Evolutionary conservation across 225 moss, liverwort and hornwort genomes (phyloP).

Genomic region (Rhytidiadelphus loreus): DNA sequence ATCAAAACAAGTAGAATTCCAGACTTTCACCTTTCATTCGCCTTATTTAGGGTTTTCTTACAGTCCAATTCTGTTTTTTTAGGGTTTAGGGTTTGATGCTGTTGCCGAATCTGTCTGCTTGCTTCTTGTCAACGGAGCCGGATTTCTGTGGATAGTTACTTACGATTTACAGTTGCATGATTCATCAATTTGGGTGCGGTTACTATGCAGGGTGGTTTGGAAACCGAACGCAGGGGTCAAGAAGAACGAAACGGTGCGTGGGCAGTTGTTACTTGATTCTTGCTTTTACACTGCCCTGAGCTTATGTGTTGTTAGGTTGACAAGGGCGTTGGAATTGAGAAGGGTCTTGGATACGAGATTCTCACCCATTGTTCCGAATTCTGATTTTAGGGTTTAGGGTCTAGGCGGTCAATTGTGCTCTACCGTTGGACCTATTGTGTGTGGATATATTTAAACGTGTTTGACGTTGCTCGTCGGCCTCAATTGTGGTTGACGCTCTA

Average conservation of each 20-base stretch:
- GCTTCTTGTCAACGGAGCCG: not conserved
- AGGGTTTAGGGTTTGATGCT: not conserved
- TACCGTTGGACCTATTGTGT: not conserved
- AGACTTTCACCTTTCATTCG: not conserved
- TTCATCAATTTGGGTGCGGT: not conserved
- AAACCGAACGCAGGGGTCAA: constrained; percentile 53
- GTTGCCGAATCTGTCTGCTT: not conserved
- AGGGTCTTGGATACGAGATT: not conserved
- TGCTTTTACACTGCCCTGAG: not conserved
- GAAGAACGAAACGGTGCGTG: constrained; percentile 48
- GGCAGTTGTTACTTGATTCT: not conserved
- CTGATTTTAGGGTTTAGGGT: not conserved
- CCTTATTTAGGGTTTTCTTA: not conserved
- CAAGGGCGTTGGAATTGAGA: not conserved
- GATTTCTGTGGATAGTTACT: not conserved
- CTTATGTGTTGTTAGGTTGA: not conserved
- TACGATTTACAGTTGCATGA: not conserved
- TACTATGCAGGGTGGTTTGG: constrained; percentile 34
- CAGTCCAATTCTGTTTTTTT: not conserved
- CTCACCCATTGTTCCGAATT: not conserved
- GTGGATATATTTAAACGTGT: not conserved
- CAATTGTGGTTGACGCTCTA: not conserved
- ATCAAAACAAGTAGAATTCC: constrained; percentile 23
- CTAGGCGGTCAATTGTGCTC: not conserved
- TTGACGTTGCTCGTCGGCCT: not conserved